phyloP scores from a whole-genome alignment of 192 early-diverging fungal species.

The Gonapodya sp. region DNA sequence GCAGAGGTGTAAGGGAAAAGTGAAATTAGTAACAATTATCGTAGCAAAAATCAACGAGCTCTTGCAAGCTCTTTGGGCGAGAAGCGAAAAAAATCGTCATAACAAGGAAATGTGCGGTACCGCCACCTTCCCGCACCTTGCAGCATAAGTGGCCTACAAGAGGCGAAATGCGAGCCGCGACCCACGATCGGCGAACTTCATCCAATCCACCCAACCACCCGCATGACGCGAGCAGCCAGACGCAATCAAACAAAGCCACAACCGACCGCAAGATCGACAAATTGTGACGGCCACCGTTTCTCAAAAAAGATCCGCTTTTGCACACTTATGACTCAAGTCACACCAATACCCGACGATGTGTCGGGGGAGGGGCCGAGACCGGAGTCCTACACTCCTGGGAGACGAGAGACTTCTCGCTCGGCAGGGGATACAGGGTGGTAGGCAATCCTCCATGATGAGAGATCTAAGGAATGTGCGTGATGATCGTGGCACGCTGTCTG shows the following conservation, averaged over 20 bases:
- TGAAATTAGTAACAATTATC: too few species aligned
- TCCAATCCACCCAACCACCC: not conserved
- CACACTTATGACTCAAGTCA: constrained; percentile 53
- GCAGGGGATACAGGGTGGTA: constrained; percentile 15
- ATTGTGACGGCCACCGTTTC: too few species aligned
- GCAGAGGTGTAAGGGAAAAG: too few species aligned
- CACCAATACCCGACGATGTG: constrained; percentile 30
- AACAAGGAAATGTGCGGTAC: too few species aligned
- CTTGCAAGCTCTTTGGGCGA: too few species aligned
- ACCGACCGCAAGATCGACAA: too few species aligned
- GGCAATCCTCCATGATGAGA: constrained; percentile 28
- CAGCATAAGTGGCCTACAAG: not conserved
- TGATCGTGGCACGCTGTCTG: not conserved
- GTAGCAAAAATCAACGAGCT: too few species aligned
- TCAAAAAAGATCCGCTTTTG: constrained; percentile 30
- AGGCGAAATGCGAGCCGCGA: not conserved
- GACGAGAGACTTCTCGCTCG: not conserved
- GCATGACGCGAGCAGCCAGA: not conserved
- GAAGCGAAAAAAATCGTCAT: too few species aligned
- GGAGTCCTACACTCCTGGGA: not conserved
- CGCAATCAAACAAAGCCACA: too few species aligned
- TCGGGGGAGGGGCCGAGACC: constrained; percentile 19
- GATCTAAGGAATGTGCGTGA: constrained; percentile 53
- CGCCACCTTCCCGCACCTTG: too few species aligned
- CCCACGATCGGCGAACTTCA: too few species aligned